Conservation (phyloP, 805 yeast genomes). For the Hanseniaspora pseudoguilliermondii region DNA sequence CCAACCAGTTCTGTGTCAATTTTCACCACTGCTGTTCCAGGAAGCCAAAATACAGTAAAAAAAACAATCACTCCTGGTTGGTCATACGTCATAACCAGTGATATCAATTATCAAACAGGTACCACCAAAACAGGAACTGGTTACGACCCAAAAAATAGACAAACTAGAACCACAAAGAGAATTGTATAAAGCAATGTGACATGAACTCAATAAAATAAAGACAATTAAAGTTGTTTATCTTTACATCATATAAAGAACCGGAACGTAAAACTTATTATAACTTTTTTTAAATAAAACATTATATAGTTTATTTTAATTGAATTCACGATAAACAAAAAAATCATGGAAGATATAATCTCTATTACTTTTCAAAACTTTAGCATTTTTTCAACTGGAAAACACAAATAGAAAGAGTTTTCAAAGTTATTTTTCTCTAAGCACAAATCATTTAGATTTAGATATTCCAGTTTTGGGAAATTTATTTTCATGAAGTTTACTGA, state of each 20-base stretch:
- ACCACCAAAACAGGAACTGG: slow-evolving; percentile 45
- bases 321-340: too few relatives aligned
- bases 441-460: slow-evolving; percentile 6
- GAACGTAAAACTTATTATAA: background rate
- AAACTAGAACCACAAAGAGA: slow-evolving; percentile 23
- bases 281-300: background rate
- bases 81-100: slow-evolving; percentile 51
- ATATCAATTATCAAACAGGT: slow-evolving; percentile 52
- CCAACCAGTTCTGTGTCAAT: slow-evolving; percentile 56
- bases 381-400: background rate
- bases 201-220: background rate
- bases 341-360: background rate
- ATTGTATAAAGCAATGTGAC: slow-evolving; percentile 1
- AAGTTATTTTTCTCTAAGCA: background rate
- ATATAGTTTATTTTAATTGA: background rate
- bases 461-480: background rate
- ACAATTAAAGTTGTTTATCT: background rate
- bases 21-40: slow-evolving; percentile 29
- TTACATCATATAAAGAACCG: background rate
- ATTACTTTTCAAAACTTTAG: background rate
- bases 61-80: slow-evolving; percentile 80
- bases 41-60: slow-evolving; percentile 16
- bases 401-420: background rate
- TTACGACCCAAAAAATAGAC: slow-evolving; percentile 44
- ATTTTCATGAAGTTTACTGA: background rate